phyloP scores from a whole-genome alignment of 768 basidiomycete genomes.

The Trametes villosa region DNA sequence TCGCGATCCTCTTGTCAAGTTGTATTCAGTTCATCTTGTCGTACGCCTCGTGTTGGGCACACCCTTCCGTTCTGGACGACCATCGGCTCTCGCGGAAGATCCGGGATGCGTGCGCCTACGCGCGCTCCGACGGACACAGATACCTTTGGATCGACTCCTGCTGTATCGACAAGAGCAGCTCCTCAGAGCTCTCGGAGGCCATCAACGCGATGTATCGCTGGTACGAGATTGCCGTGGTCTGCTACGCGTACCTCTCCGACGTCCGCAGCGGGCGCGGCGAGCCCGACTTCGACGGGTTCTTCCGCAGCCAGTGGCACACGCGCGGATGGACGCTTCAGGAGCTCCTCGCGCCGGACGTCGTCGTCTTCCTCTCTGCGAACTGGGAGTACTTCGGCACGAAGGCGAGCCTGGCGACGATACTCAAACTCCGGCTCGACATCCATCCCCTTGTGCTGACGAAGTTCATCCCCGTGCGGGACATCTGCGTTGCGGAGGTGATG shows the following conservation, averaged over 20 bases:
- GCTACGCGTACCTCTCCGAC: conserved; percentile 3
- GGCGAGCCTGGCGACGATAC: too few relatives aligned
- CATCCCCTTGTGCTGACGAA: too few relatives aligned
- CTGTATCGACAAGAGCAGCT: background rate
- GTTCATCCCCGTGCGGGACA: too few relatives aligned
- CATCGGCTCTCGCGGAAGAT: background rate
- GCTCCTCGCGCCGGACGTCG: too few relatives aligned
- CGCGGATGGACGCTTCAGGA: too few relatives aligned
- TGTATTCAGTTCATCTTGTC: background rate
- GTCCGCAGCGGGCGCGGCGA: background rate
- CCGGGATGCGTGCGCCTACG: background rate
- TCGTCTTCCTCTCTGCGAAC: too few relatives aligned
- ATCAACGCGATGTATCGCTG: background rate
- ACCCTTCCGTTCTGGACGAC: too few relatives aligned
- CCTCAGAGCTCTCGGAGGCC: background rate
- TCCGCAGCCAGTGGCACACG: background rate
- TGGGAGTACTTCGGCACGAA: too few relatives aligned
- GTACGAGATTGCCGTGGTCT: background rate
- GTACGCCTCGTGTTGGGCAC: too few relatives aligned
- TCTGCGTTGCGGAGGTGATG: too few relatives aligned
- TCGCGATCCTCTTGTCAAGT: too few relatives aligned
- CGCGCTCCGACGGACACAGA: background rate
- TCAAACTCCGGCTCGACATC: too few relatives aligned
- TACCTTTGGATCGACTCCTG: background rate
- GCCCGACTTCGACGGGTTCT: background rate